Base-by-base conservation (phyloP, 164 flowering plant genomes). In the Taxillus chinensis region DNA sequence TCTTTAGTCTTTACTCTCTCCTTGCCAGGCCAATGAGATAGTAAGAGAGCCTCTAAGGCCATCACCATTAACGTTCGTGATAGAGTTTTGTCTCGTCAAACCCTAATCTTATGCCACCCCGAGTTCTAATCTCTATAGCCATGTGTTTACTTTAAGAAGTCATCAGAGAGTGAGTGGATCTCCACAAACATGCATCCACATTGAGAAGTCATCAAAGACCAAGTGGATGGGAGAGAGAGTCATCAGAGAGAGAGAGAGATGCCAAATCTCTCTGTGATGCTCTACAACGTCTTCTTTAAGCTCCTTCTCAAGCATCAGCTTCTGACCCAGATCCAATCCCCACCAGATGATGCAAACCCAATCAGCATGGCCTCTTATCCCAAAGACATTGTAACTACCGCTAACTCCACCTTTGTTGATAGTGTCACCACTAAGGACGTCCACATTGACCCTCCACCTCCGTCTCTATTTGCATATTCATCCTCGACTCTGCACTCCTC, bases 361-460 rank as follows among this genome's bases (percentile, higher is more conserved):
- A 90, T 85, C 66, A 97, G 97, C 3, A 83, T 93, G 61, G 79
- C 96, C 2, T 75, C 92, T 10, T 80, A 97, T 3, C 89, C 96
- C 10, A 96, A 83, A 17, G 97, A 88, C 58, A 67, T 90, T 3
- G 70, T 80, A 5, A 82, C 80, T 14, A 80, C 97, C 3, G 79
- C 83, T 8, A 93, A 88, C 55, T 93, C 98, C 5, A 65, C 80
- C 13, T 93, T 93, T 71, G 59, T 83, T 67, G 98, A 93, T 50
- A 92, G 95, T 13, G 92, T 92, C 12, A 96, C 98, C 61, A 90
- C 96, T 48, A 92, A 92, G 67, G 97, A 92, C 64, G 82, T 90
- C 58, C 98, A 92, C 65, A 85, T 49, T 66, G 82, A 79, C 59
- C 69, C 82, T 74, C 65, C 41, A 79, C 80, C 4, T 74, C 82